phyloP scores from a whole-genome alignment of 306 rosid genomes.

The Cicer judaicum region DNA sequence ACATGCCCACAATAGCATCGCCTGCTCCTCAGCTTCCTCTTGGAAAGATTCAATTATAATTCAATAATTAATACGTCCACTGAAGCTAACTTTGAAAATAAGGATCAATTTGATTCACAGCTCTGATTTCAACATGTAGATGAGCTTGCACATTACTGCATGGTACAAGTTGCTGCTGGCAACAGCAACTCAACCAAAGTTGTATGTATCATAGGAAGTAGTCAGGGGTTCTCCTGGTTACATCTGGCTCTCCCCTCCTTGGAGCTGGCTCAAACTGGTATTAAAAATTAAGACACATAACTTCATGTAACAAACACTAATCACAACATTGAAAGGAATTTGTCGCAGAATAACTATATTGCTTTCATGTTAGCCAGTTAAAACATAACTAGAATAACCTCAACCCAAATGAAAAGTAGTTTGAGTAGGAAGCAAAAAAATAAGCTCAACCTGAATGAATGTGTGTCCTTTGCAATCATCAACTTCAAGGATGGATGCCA shows the following conservation, averaged over 20 bases:
- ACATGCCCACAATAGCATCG: constrained; percentile 51
- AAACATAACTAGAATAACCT: constrained; percentile 2
- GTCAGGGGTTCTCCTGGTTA: constrained; percentile 92
- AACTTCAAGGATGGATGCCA: constrained; percentile 95
- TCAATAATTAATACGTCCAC: constrained; percentile 50
- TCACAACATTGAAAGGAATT: background rate
- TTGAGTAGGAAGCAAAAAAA: background rate
- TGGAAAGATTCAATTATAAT: constrained; percentile 46
- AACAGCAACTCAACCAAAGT: constrained; percentile 48
- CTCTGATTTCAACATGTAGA: constrained; percentile 48
- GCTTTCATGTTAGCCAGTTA: background rate
- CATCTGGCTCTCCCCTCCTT: constrained; percentile 98
- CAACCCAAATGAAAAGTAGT: background rate
- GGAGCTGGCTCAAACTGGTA: constrained; percentile 98
- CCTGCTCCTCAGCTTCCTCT: constrained; percentile 56
- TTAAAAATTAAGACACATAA: background rate
- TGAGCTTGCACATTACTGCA: constrained; percentile 50
- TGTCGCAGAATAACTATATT: background rate
- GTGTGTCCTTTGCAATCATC: constrained; percentile 95
- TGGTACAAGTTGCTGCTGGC: constrained; percentile 45
- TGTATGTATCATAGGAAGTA: constrained; percentile 71
- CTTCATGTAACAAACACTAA: constrained; percentile 1
- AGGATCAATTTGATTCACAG: constrained; percentile 43
- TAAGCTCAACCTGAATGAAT: constrained; percentile 83
- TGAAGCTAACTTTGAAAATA: constrained; percentile 47